These are phyloP conservation scores for Lophium mytilinum DNA, from an alignment of 495 filamentous ascomycete genomes.

Conservation along the genomic window DNA sequence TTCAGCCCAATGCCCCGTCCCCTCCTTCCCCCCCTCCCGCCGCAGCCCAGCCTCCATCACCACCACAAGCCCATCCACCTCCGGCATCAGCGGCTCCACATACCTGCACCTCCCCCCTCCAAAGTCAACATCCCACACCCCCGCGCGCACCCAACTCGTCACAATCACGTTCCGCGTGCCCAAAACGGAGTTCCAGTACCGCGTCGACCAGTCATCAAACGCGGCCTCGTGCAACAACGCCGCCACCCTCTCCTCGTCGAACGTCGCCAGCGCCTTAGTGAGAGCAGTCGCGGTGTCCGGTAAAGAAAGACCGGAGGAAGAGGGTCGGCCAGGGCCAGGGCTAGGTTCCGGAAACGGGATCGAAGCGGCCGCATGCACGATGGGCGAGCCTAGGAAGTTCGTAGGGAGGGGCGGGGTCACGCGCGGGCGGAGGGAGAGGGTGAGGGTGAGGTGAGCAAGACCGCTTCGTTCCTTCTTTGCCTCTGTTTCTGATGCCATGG, in stretches of 20 bases:
- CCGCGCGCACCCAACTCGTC: background rate
- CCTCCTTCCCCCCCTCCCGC: background rate
- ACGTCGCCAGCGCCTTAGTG: background rate
- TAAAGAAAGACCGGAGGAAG: too few species aligned
- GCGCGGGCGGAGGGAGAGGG: background rate
- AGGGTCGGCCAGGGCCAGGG: too few species aligned
- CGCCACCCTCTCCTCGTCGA: background rate
- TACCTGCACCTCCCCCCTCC: background rate
- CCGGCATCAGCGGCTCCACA: background rate
- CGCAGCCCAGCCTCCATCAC: background rate
- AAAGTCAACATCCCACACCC: background rate
- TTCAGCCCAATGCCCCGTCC: background rate
- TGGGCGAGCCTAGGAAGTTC: background rate
- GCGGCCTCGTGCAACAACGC: background rate
- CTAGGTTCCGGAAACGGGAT: background rate
- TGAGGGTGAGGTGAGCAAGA: background rate
- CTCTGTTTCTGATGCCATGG: too few species aligned
- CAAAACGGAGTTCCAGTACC: background rate
- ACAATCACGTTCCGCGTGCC: background rate
- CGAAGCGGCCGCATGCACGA: background rate
- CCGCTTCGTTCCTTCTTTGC: too few species aligned
- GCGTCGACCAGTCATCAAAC: background rate
- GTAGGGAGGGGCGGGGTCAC: background rate
- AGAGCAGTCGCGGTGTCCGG: background rate
- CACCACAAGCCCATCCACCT: background rate